These are phyloP conservation scores for Abrus precatorius DNA, from an alignment of 306 rosid genomes.

Conservation along the genomic window DNA sequence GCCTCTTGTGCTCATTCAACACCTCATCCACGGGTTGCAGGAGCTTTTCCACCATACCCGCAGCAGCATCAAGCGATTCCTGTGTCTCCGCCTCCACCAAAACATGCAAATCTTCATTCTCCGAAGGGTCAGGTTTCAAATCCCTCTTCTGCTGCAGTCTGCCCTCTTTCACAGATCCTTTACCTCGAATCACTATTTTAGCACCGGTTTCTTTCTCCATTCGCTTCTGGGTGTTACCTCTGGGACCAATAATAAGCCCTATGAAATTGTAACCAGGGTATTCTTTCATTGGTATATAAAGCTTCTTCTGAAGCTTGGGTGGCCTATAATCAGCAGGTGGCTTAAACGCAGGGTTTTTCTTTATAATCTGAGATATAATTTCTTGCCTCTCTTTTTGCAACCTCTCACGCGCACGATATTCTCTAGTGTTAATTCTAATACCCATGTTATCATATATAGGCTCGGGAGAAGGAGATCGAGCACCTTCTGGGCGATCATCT, in stretches of 20 bases:
- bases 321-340: conserved; percentile 98
- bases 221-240: conserved; percentile 98
- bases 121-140: conserved; percentile 89
- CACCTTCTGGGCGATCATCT: conserved; percentile 97
- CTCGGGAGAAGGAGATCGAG: conserved; percentile 96
- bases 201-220: conserved; percentile 99
- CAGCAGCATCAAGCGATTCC: conserved; percentile 95
- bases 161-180: conserved; percentile 96
- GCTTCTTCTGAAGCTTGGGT: conserved; percentile 99
- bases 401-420: conserved; percentile 93
- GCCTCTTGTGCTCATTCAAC: conserved; percentile 97
- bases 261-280: conserved; percentile 96
- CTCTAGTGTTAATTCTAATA: conserved; percentile 89
- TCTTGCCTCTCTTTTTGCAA: conserved; percentile 93
- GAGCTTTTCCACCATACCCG: conserved; percentile 98
- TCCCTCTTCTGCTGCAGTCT: conserved; percentile 97
- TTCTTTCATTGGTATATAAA: conserved; percentile 96
- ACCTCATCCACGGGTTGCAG: conserved; percentile 99
- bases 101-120: conserved; percentile 97
- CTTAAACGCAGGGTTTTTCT: conserved; percentile 93
- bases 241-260: conserved; percentile 94
- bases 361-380: conserved; percentile 89
- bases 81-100: conserved; percentile 93
- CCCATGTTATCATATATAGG: conserved; percentile 96
- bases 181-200: conserved; percentile 93